Evolutionary conservation across 768 basidiomycete species (phyloP).

Genomic region (Trametes villosa): DNA sequence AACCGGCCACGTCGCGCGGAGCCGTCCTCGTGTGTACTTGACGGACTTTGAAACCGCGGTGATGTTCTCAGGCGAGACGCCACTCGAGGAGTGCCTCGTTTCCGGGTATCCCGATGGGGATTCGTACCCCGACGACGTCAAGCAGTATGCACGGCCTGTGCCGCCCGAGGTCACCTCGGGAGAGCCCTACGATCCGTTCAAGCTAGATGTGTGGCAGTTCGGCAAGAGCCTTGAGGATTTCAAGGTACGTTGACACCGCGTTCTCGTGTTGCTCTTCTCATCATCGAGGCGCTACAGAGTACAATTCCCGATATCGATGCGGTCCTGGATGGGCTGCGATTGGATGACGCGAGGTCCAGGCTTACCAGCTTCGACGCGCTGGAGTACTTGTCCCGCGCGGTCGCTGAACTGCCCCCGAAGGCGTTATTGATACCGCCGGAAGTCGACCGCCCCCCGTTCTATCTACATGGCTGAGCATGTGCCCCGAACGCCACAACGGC

Average conservation of each 20-base stretch:
- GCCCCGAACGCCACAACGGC: too few species aligned
- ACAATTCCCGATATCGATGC: too few species aligned
- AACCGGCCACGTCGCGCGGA: neutral
- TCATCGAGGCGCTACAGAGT: too few species aligned
- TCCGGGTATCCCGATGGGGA: neutral
- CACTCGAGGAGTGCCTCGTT: neutral
- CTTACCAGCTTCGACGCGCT: neutral
- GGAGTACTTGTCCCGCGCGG: neutral
- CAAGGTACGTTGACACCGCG: neutral
- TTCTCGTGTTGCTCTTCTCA: too few species aligned
- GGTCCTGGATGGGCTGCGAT: too few species aligned
- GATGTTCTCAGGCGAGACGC: neutral
- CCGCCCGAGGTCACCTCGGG: neutral
- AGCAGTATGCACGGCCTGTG: neutral
- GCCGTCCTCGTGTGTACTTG: conserved; percentile 6
- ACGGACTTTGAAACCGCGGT: conserved; percentile 13
- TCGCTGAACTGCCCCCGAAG: neutral
- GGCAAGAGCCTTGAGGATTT: neutral
- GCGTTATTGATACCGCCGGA: neutral
- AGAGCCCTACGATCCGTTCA: conserved; percentile 1
- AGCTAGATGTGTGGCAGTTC: conserved; percentile 15
- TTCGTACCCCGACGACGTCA: neutral
- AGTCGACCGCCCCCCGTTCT: neutral
- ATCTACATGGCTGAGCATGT: too few species aligned
- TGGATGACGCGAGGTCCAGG: neutral